Conservation (phyloP, 2,329 filamentous ascomycete species). For the Ploettnerulaceae sp. region DNA sequence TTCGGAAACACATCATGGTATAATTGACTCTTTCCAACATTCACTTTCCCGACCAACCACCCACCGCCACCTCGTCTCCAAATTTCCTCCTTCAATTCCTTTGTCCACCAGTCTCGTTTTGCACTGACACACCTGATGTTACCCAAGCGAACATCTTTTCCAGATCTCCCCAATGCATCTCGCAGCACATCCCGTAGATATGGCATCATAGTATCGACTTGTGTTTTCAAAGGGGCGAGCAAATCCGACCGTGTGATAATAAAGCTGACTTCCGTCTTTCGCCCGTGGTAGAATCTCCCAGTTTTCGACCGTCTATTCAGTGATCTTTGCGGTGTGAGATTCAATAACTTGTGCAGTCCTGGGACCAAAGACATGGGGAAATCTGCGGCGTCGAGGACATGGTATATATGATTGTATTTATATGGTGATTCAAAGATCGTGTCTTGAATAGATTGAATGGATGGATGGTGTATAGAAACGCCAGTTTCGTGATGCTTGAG, state of each 20-base stretch:
- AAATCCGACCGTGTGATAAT: conserved; percentile 87
- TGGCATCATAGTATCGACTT: conserved; percentile 82
- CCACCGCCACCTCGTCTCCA: conserved; percentile 77
- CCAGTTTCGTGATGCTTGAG: conserved; percentile 72
- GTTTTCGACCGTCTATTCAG: conserved; percentile 72
- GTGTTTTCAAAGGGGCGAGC: conserved; percentile 74
- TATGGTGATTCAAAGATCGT: conserved; percentile 86
- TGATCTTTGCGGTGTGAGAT: conserved; percentile 68
- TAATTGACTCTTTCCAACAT: conserved; percentile 92
- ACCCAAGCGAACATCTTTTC: conserved; percentile 71
- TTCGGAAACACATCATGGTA: conserved; percentile 86
- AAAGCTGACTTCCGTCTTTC: conserved; percentile 77
- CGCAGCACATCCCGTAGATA: conserved; percentile 75
- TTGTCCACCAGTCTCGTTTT: conserved; percentile 86
- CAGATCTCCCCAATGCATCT: conserved; percentile 64
- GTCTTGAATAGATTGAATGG: conserved; percentile 72
- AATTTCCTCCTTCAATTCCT: conserved; percentile 78
- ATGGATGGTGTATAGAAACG: conserved; percentile 71
- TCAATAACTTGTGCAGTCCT: conserved; percentile 64
- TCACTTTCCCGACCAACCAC: conserved; percentile 98
- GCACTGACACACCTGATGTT: conserved; percentile 86
- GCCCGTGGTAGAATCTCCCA: conserved; percentile 60
- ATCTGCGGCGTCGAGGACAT: conserved; percentile 90
- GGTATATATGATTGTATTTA: conserved; percentile 90
- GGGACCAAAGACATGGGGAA: conserved; percentile 92